Evolutionary conservation across 805 yeast species (phyloP), one percentile per base, ranked within the genome.

Genomic region (Yamadazyma nakazawae): DNA sequence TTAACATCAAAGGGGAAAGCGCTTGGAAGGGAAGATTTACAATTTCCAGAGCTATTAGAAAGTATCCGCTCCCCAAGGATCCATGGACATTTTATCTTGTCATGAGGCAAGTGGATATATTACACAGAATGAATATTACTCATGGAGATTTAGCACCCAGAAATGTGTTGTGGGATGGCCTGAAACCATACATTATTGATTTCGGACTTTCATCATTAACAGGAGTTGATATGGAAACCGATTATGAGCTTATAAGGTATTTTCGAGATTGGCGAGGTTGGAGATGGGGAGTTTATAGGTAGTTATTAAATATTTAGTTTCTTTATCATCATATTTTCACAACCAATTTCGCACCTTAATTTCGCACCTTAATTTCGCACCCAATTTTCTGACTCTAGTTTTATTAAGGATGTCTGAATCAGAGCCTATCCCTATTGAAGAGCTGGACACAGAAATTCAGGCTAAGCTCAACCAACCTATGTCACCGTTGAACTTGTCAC

Each of bases 401-500:
- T 28, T 28, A 28, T 11, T 28, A 28, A 5, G 9, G 3, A 37
- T 37, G 39, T 19, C 39, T 13, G 39, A 37, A 14, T 13, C 36
- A 18, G 17, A 30, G 5, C 46, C 46, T 21, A 43, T 43, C 9
- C 45, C 40, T 11, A 42, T 35, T 16, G 38, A 35, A n/a, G 48
- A 41, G 18, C 32, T 42, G 16, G 28, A 30, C 5, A 58, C 59
- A 11, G 43, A 40, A 12, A 47, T 46, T 8, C 40, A 47, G 18
- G 13, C 16, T 11, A 61, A 63, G 45, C 37, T 60, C 35, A 52
- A 50, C 35, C 66, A 63, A 36, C 70, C 72, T 1, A 63, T 67
- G 63, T 64, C 70, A 2, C 72, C 71, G 12, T 54, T 67, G 34
- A 58, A 63, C 24, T 50, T 67, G 26, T 57, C 66, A 5, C 54